Base-by-base conservation (phyloP, 78 protist genomes). In the Dictyostelium citrinum region DNA sequence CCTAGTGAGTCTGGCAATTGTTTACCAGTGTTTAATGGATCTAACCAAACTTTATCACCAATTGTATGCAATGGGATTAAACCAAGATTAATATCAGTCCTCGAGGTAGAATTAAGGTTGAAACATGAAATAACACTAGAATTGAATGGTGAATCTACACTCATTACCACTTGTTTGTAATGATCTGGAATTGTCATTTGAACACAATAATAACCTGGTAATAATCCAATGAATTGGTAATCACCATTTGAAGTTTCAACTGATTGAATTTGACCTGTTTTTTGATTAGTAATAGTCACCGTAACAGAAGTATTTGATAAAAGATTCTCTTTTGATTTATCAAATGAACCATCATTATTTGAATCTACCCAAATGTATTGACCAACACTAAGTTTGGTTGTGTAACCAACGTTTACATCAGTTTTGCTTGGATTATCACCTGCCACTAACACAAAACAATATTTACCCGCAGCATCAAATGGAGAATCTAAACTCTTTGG, bases 181-280 rank as follows among this genome's bases (percentile, higher is more conserved):
- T 31, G 14, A 5, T 6, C 51, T 72, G 90, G 90, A 14, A 39
- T 24, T 10, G 51, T 35, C 35, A 72, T 58, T 83, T 37, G n/a
- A 6, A 68, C 14, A 83, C 90, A 83, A 70, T 83, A 83, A 11
- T 71, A n/a, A n/a, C 90, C 90, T 9, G 82, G 71, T 64, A 76
- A 37, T 5, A 83, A 12, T 16, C 60, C 22, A 39, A n/a, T 24
- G 60, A 83, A 46, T 17, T 29, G 31, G 5, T 70, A 83, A 2
- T 29, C 17, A 37, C 90, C 90, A n/a, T n/a, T 16, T 31, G 16
- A 17, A 11, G n/a, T 27, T 46, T 71, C 55, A n/a, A 46, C 9
- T 29, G 37, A 12, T 20, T n/a, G 29, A 2, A 12, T 27, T 31
- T n/a, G 27, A 12, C 39, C 24, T 5, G 37, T 80, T 20, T 71